Base-by-base conservation (phyloP, 306 rosid genomes). In the Chamaecrista fasciculata region DNA sequence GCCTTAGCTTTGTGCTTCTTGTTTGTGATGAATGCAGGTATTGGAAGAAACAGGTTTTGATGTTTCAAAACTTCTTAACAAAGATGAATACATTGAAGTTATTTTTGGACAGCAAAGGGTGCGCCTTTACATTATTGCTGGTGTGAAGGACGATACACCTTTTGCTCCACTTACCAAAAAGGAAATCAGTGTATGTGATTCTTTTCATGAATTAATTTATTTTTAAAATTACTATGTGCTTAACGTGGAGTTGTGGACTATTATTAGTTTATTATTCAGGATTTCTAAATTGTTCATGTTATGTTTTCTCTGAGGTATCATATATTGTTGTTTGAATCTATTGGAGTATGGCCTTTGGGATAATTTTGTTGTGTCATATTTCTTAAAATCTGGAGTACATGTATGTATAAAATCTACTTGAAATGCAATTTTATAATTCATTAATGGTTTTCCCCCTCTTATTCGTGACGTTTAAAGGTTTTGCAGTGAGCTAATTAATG, bases 11-110 rank as follows among this genome's bases (percentile, higher is more conserved):
- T 72, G 31, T 77, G 42, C 53, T 20, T 60, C 25, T 37, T 66
- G 24, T 83, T 72, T 68, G 52, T 71, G 78, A 56, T 71, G 49
- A 84, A 72, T 78, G 79, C 81, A 93, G 98, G 97, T 93, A 73
- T 75, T 80, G 86, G 98, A 94, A 81, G 97, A 94, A 86, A 90
- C 98, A 18, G 98, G 98, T 72, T 94, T 94, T 78, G 91, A 94
- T 82, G 86, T 90, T 70, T 50, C 96, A 65, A 76, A 76, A 26
- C 85, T 86, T 67, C 90, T 92, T 23, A 79, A 83, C 40, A 85
- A 82, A 76, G 95, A 94, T 47, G 96, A 94, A 44, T 85, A 62
- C 80, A 83, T 90, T 76, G 98, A 94, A 77, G 73, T 37, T 56
- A 82, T 83, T 77, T 90, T 85, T 84, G 97, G 98, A 76, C 97